Evolutionary conservation across 768 basidiomycete genomes (phyloP).

Genomic region (Nidularia pulvinata): DNA sequence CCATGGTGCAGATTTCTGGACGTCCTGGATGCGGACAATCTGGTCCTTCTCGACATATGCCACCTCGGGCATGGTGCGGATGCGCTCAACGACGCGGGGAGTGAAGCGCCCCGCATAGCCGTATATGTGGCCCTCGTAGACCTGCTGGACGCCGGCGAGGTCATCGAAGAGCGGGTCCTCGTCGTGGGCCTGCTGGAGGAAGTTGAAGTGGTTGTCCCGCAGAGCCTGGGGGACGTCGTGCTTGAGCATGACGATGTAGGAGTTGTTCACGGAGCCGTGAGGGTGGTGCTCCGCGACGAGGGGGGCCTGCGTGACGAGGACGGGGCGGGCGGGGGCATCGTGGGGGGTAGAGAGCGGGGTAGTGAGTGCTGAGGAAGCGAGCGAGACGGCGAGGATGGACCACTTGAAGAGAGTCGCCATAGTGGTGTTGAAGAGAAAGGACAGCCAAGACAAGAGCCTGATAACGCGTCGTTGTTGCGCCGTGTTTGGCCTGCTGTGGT

Average conservation of each 20-base stretch:
- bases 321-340: slow-evolving; percentile 25
- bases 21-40: slow-evolving; percentile 75
- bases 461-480: slow-evolving; percentile 25
- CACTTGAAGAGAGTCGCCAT: slow-evolving; percentile 42
- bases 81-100: slow-evolving; percentile 62
- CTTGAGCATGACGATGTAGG: slow-evolving; percentile 95
- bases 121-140: slow-evolving; percentile 73
- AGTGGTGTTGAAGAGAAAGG: slow-evolving; percentile 28
- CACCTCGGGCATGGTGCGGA: slow-evolving; percentile 87
- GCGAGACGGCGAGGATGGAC: slow-evolving; percentile 38
- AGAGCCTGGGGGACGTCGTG: slow-evolving; percentile 55
- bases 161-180: slow-evolving; percentile 50
- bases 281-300: slow-evolving; percentile 57
- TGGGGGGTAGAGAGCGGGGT: slow-evolving; percentile 51
- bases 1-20: slow-evolving; percentile 83
- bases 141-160: slow-evolving; percentile 62
- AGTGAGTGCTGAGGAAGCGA: slow-evolving; percentile 30
- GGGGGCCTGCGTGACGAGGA: slow-evolving; percentile 58
- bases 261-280: slow-evolving; percentile 79
- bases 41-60: slow-evolving; percentile 94
- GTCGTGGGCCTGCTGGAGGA: slow-evolving; percentile 62
- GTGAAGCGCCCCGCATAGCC: slow-evolving; percentile 88
- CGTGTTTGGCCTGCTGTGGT: slow-evolving; percentile 21
- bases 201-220: slow-evolving; percentile 78
- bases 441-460: slow-evolving; percentile 9